Evolutionary conservation across 192 early-diverging fungal species (phyloP).

Genomic region (Coemansia brasiliensis): DNA sequence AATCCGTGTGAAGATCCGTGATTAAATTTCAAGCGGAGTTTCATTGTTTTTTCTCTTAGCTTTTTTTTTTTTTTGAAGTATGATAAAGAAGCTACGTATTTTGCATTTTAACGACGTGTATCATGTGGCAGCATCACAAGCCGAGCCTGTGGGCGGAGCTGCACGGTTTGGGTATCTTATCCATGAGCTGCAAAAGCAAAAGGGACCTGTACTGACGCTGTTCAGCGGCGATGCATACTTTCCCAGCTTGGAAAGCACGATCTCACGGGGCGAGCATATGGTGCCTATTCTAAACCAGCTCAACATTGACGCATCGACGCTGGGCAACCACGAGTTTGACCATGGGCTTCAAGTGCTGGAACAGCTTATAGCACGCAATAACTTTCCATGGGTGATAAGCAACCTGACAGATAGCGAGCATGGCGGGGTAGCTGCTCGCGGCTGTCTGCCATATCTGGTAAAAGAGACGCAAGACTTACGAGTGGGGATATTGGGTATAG

Average conservation of each 20-base stretch:
- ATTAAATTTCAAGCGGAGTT: slow-evolving; percentile 5
- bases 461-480: slow-evolving; percentile 53
- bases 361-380: slow-evolving; percentile 51
- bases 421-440: slow-evolving; percentile 29
- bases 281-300: slow-evolving; percentile 62
- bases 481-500: slow-evolving; percentile 69
- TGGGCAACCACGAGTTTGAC: slow-evolving; percentile 81
- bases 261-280: slow-evolving; percentile 67
- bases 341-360: slow-evolving; percentile 62
- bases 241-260: slow-evolving; percentile 65
- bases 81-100: slow-evolving; percentile 30
- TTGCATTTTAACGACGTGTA: slow-evolving; percentile 73
- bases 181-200: slow-evolving; percentile 30
- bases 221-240: slow-evolving; percentile 72
- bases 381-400: slow-evolving; percentile 73
- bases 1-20: slow-evolving; percentile 42
- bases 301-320: slow-evolving; percentile 58
- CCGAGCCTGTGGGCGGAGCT: slow-evolving; percentile 66
- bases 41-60: background rate
- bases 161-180: slow-evolving; percentile 60
- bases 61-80: background rate
- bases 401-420: slow-evolving; percentile 59
- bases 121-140: slow-evolving; percentile 51
- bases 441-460: slow-evolving; percentile 47
- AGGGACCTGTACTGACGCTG: slow-evolving; percentile 50